These are phyloP conservation scores for Penicillium malachiteum DNA, from an alignment of 495 filamentous ascomycete genomes.

Conservation along the genomic window DNA sequence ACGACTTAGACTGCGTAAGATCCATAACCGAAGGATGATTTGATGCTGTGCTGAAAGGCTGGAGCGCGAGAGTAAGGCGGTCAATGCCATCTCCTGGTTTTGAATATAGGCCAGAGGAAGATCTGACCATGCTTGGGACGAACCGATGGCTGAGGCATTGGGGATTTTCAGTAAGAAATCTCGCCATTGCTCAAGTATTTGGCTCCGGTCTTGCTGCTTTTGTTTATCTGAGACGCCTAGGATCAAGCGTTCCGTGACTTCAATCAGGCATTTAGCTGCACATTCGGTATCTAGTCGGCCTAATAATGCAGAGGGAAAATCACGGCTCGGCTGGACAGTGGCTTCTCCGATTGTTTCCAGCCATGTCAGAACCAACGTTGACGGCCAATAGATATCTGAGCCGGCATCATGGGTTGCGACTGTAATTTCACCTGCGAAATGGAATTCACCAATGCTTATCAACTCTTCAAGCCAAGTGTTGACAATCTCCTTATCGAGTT, in stretches of 20 bases:
- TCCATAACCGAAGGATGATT: conserved; percentile 41
- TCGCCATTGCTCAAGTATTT: conserved; percentile 33
- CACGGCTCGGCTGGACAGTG: background rate
- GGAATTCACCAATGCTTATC: conserved; percentile 14
- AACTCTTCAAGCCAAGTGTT: conserved; percentile 37
- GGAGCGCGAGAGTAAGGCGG: background rate
- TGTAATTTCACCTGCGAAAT: conserved; percentile 35
- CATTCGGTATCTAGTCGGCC: conserved; percentile 22
- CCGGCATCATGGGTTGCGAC: conserved; percentile 23
- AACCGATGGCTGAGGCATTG: conserved; percentile 21
- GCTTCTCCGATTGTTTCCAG: conserved; percentile 16
- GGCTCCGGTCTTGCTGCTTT: conserved; percentile 8
- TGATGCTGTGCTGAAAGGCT: conserved; percentile 16
- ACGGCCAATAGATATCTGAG: conserved; percentile 22
- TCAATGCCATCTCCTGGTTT: background rate
- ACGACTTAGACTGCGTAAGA: conserved; percentile 30
- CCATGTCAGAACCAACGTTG: conserved; percentile 29
- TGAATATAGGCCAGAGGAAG: conserved; percentile 6
- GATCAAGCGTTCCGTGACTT: conserved; percentile 32
- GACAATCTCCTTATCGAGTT: conserved; percentile 29
- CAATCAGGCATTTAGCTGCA: conserved; percentile 29
- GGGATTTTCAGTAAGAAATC: conserved; percentile 26
- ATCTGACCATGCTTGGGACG: conserved; percentile 30
- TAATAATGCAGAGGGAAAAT: conserved; percentile 21
- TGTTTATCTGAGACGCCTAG: conserved; percentile 8